These are phyloP conservation scores for Scytalidium lignicola DNA, from an alignment of 2,329 filamentous ascomycete species.

Conservation along the genomic window DNA sequence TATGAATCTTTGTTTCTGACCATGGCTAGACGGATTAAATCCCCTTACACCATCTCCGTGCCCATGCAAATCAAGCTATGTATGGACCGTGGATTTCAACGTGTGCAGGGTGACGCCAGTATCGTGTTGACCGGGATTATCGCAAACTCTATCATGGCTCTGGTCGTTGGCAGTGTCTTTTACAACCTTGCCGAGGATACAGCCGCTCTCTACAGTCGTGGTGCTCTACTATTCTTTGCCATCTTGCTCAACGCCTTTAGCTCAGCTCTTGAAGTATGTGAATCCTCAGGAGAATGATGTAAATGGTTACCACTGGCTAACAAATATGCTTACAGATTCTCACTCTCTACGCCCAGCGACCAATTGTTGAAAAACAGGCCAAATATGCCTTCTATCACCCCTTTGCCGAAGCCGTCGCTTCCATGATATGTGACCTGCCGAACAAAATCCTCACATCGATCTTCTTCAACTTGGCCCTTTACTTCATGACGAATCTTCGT, in stretches of 20 bases:
- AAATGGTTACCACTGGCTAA: background rate
- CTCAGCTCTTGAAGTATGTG: slow-evolving; percentile 47
- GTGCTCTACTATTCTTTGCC: slow-evolving; percentile 63
- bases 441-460: slow-evolving; percentile 74
- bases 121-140: slow-evolving; percentile 50
- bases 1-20: slow-evolving; percentile 24
- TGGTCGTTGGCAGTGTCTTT: slow-evolving; percentile 61
- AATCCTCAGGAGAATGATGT: slow-evolving; percentile 35
- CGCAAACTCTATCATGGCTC: slow-evolving; percentile 42
- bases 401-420: slow-evolving; percentile 65
- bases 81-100: slow-evolving; percentile 72
- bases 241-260: slow-evolving; percentile 62
- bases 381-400: slow-evolving; percentile 88
- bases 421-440: slow-evolving; percentile 66
- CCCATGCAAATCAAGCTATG: slow-evolving; percentile 72
- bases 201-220: slow-evolving; percentile 53
- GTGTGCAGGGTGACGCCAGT: slow-evolving; percentile 69
- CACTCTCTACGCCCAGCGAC: slow-evolving; percentile 80
- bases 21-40: slow-evolving; percentile 55
- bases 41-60: slow-evolving; percentile 79
- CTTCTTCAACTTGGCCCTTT: slow-evolving; percentile 73
- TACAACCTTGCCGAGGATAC: slow-evolving; percentile 52
- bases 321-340: slow-evolving; percentile 59
- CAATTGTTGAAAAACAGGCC: slow-evolving; percentile 85
- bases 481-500: slow-evolving; percentile 82